Base-by-base conservation (phyloP, 306 rosid genomes). In the Gleditsia sinensis region DNA sequence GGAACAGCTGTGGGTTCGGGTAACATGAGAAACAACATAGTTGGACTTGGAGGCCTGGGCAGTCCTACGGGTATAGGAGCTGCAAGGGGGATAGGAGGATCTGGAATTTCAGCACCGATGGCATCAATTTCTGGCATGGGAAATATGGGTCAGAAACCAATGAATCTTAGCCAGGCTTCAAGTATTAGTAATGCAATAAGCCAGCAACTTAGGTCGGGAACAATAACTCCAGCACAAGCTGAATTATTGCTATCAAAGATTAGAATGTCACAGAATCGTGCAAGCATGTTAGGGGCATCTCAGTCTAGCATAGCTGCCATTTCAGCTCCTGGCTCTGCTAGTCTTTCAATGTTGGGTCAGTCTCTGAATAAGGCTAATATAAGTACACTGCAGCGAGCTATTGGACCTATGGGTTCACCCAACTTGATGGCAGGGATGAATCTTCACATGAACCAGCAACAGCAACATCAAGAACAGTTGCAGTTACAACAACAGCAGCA, bases 391-490 rank as follows among this genome's bases (percentile, higher is more conserved):
- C 99, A 88, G 83, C 95, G 94, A 71, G 73, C 84, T 46, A n/a
- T n/a, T n/a, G n/a, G n/a, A n/a, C n/a, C n/a, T n/a, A 93, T 94
- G 99, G 97, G 88, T 39, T 98, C 99, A 2, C 99, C 98, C 0
- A 95, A 88, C 83, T 50, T 86, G 76, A 77, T 83, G 92, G 51
- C 83, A 1, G 95, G 92, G 49, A 72, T 88, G 82, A 86, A 74
- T 74, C 65, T 75, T 39, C 90, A 88, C 78, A 85, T 90, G 96
- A 92, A 82, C 82, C 92, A 68, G 45, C 97, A 82, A 34, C 89
- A 86, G 25, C 96, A 85, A 2, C 88, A 78, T 0, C 89, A 57
- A 0, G 85, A 67, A 6, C 96, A 80, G 3, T 33, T 30, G 6
- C 65, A 58, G 3, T 19, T 16, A 5, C 67, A 60, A 1, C 83